Conservation (phyloP, 768 basidiomycete genomes). For the Gloeophyllum trabeum region DNA sequence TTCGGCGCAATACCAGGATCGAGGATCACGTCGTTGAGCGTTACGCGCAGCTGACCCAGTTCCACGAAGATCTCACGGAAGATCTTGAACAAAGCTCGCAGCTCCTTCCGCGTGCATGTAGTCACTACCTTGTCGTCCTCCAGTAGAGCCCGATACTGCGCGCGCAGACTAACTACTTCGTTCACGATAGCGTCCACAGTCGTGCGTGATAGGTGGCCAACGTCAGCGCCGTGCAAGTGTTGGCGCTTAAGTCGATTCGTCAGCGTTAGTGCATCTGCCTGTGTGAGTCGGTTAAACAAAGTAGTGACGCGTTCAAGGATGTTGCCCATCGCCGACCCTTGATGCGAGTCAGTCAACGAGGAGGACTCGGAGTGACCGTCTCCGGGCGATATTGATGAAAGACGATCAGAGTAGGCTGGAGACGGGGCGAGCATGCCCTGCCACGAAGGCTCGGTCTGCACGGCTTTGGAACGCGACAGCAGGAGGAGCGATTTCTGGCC, state of each 20-base stretch:
- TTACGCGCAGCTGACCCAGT: constrained; percentile 68
- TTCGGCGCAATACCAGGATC: constrained; percentile 69
- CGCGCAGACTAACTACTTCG: constrained; percentile 60
- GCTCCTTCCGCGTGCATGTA: constrained; percentile 65
- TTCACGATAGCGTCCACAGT: constrained; percentile 66
- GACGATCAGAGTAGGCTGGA: constrained; percentile 21
- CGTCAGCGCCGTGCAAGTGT: constrained; percentile 68
- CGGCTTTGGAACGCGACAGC: constrained; percentile 9
- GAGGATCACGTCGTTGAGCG: constrained; percentile 82
- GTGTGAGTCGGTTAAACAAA: constrained; percentile 50
- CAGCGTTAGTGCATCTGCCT: constrained; percentile 80
- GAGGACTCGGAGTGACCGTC: constrained; percentile 71
- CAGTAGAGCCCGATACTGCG: constrained; percentile 59
- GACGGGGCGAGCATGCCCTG: constrained; percentile 11
- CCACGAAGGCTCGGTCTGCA: constrained; percentile 11
- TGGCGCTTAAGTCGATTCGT: constrained; percentile 88
- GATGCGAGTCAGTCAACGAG: constrained; percentile 43
- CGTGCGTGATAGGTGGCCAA: constrained; percentile 74
- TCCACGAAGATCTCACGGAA: constrained; percentile 79
- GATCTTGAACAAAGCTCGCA: constrained; percentile 72
- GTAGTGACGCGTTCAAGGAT: constrained; percentile 53
- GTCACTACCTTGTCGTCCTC: constrained; percentile 65
- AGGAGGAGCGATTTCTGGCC: not conserved
- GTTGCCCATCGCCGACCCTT: constrained; percentile 30
- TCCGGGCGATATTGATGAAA: constrained; percentile 31